Base-by-base conservation (phyloP, 1,139 yeast genomes). In the Yamadazyma trypodendri region DNA sequence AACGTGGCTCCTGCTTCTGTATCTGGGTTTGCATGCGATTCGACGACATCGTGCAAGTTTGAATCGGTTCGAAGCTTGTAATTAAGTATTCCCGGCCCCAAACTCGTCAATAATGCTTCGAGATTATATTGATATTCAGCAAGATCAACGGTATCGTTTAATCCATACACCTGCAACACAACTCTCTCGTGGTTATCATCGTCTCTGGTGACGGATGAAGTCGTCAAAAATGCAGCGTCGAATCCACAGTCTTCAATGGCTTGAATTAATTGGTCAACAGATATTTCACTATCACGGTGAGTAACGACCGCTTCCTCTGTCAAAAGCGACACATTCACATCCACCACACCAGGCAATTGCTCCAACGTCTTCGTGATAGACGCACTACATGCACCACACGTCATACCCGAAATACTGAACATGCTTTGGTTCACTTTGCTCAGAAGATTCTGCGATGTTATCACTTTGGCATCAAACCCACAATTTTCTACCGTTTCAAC, bases 201-300 rank as follows among this genome's bases (percentile, higher is more conserved):
- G 8, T 25, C 13, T 3, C 24, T 18, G 4, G 35, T 35, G 9
- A 34, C 12, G 4, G 11, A 11, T 6, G 32, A n/a, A 16, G 60
- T 49, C n/a, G 47, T 47, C 4, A 61, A 31, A 4, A 72, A 39
- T 4, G 45, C 49, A 5, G 81, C 81, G 30, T 80, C 90, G 51
- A 86, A 86, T 7, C 95, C 96, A 48, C 85, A 77, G 48, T 83
- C 84, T 46, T 87, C 94, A 13, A 89, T 72, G 6, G 72, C 58
- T 18, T 68, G 73, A 23, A 58, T 58, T 7, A 84, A 59, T 7
- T 47, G 56, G 1, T 62, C 66, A 0, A 69, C 43, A 1, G 67
- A 39, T 1, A 72, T 52, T 18, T 28, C 31, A 1, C 45, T 33
- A 24, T 63, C 60, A 53, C 78, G 89, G 3, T 52, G n/a, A n/a